Conservation (phyloP, 768 basidiomycete genomes). For the Rhodosporidiobolus sp. region DNA sequence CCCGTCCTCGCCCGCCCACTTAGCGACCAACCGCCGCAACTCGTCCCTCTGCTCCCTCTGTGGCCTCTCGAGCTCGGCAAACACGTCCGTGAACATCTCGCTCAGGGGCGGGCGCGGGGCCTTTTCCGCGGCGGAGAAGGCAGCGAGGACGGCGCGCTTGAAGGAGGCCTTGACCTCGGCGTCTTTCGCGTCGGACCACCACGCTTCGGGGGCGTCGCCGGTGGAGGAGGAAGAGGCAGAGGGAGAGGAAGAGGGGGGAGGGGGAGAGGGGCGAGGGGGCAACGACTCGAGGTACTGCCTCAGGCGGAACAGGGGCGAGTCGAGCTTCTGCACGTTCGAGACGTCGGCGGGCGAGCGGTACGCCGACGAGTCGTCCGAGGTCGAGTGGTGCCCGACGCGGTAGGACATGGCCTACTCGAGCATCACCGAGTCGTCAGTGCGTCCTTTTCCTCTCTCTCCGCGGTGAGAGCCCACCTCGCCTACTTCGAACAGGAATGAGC, state of each 20-base stretch:
- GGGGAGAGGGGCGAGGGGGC: background rate
- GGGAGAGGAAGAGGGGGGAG: background rate
- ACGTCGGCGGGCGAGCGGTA: constrained; percentile 87
- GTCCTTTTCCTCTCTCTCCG: no score
- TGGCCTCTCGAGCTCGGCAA: constrained; percentile 73
- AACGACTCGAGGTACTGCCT: constrained; percentile 73
- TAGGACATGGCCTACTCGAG: constrained; percentile 32
- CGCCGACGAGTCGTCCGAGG: constrained; percentile 89
- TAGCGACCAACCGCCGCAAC: constrained; percentile 66
- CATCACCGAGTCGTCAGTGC: no score
- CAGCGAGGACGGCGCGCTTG: constrained; percentile 69
- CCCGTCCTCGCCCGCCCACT: constrained; percentile 68
- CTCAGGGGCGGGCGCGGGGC: constrained; percentile 67
- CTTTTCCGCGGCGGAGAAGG: constrained; percentile 73
- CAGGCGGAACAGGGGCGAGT: constrained; percentile 52
- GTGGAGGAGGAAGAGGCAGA: background rate
- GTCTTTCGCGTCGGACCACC: constrained; percentile 72
- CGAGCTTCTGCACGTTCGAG: constrained; percentile 79
- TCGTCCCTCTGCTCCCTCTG: constrained; percentile 79
- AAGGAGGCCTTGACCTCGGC: constrained; percentile 64
- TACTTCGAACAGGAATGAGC: no score
- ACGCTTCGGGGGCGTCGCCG: constrained; percentile 49
- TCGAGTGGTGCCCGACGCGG: constrained; percentile 89
- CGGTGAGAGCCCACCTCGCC: no score
- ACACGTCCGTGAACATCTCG: constrained; percentile 81